Conservation (phyloP, 2,329 filamentous ascomycete genomes). For the Amylocarpus encephaloides region DNA sequence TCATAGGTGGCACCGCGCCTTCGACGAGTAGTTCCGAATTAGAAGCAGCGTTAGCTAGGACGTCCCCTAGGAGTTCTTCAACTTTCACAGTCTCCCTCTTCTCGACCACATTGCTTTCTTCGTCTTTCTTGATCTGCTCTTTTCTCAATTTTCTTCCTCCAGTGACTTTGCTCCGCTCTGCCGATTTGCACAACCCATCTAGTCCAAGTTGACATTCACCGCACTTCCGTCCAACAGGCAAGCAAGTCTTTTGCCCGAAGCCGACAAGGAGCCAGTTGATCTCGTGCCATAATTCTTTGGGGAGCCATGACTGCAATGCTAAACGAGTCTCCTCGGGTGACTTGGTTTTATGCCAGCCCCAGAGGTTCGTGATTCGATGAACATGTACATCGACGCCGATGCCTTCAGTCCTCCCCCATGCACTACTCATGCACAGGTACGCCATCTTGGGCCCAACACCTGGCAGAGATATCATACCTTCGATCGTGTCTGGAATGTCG, state of each 20-base stretch:
- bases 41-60: slow-evolving; percentile 16
- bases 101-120: slow-evolving; percentile 29
- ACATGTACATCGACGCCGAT: slow-evolving; percentile 64
- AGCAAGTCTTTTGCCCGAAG: slow-evolving; percentile 63
- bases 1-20: slow-evolving; percentile 1
- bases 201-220: slow-evolving; percentile 79
- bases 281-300: slow-evolving; percentile 64
- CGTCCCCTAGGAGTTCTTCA: slow-evolving; percentile 33
- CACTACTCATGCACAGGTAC: slow-evolving; percentile 62
- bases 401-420: slow-evolving; percentile 57
- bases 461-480: slow-evolving; percentile 56
- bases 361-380: slow-evolving; percentile 68
- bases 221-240: slow-evolving; percentile 62
- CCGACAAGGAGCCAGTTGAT: slow-evolving; percentile 71
- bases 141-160: slow-evolving; percentile 49
- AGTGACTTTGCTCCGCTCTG: slow-evolving; percentile 57
- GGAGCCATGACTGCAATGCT: slow-evolving; percentile 60
- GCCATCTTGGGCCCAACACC: slow-evolving; percentile 74
- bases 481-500: slow-evolving; percentile 62
- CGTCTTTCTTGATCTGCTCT: slow-evolving; percentile 30
- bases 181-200: slow-evolving; percentile 67
- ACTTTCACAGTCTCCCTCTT: slow-evolving; percentile 32
- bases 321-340: slow-evolving; percentile 61
- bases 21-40: slow-evolving; percentile 6
- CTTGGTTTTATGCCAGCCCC: slow-evolving; percentile 63